Percentiles rank a stretch among this genome's conserved stretches.
phyloP scores from a whole-genome alignment of 306 rosid genomes.

The Sesbania bispinosa region DNA sequence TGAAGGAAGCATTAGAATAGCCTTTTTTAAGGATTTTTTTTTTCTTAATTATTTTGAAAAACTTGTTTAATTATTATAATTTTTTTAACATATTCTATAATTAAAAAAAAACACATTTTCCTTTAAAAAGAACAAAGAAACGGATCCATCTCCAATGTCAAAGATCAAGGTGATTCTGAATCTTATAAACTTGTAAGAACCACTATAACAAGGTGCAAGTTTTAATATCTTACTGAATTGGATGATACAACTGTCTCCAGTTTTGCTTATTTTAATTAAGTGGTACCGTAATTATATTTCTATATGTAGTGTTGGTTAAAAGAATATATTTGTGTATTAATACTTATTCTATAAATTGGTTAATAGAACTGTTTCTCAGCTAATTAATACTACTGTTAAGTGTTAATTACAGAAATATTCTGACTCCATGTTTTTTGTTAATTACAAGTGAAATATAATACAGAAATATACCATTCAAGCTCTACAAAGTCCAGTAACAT shows the following conservation, averaged over 20 bases:
- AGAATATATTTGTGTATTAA: background rate
- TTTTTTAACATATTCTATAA: background rate
- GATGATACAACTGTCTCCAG: background rate
- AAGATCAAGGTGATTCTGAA: background rate
- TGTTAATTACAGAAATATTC: background rate
- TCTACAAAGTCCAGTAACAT: background rate
- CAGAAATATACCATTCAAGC: conserved; percentile 4
- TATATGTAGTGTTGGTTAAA: background rate
- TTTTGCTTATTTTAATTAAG: background rate
- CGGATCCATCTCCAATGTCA: background rate
- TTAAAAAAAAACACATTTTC: background rate
- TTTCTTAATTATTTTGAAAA: too few relatives aligned
- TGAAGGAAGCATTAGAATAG: too few relatives aligned
- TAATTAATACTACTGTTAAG: background rate
- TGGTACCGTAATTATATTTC: background rate
- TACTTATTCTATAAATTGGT: background rate
- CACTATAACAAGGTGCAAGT: background rate
- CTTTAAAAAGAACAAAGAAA: background rate
- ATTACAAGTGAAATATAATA: background rate
- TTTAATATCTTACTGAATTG: background rate
- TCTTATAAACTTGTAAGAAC: background rate
- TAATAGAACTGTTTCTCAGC: background rate
- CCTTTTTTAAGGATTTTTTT: too few relatives aligned
- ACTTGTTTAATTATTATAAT: background rate
- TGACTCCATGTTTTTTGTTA: background rate